Conservation (phyloP, 345 rosid genomes). For the Aquilaria malaccensis region DNA sequence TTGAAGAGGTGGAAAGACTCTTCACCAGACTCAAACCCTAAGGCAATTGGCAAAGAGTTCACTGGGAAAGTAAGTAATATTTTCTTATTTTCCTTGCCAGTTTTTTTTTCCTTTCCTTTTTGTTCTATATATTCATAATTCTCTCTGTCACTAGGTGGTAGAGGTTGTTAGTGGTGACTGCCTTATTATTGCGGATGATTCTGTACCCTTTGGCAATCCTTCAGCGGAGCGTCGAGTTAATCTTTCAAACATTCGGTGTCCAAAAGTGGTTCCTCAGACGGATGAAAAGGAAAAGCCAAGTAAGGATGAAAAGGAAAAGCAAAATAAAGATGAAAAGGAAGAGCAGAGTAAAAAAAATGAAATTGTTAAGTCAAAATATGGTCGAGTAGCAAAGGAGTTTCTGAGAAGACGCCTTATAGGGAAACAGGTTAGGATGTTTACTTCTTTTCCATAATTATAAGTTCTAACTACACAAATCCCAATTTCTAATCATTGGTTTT, state of each 20-base stretch:
- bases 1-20: slow-evolving; percentile 79
- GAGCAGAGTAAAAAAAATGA: no score
- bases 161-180: slow-evolving; percentile 99
- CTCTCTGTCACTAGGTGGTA: slow-evolving; percentile 45
- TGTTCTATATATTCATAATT: no score
- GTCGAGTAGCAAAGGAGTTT: slow-evolving; percentile 88
- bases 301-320: no score
- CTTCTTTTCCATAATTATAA: background rate
- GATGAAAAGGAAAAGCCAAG: slow-evolving; percentile 31
- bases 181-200: slow-evolving; percentile 83
- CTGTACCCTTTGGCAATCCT: slow-evolving; percentile 74
- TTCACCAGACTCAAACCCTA: slow-evolving; percentile 75
- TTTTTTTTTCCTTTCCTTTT: background rate
- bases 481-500: background rate
- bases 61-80: slow-evolving; percentile 61
- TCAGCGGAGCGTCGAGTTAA: slow-evolving; percentile 80
- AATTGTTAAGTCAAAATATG: slow-evolving; percentile 29
- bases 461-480: no score
- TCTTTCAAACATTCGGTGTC: slow-evolving; percentile 90
- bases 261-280: slow-evolving; percentile 73
- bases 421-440: slow-evolving; percentile 39
- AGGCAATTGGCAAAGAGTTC: slow-evolving; percentile 85
- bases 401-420: slow-evolving; percentile 78
- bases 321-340: no score
- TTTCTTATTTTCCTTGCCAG: no score